Evolutionary conservation across 305 asterid genomes (phyloP).

Genomic region (Galium porrigens): DNA sequence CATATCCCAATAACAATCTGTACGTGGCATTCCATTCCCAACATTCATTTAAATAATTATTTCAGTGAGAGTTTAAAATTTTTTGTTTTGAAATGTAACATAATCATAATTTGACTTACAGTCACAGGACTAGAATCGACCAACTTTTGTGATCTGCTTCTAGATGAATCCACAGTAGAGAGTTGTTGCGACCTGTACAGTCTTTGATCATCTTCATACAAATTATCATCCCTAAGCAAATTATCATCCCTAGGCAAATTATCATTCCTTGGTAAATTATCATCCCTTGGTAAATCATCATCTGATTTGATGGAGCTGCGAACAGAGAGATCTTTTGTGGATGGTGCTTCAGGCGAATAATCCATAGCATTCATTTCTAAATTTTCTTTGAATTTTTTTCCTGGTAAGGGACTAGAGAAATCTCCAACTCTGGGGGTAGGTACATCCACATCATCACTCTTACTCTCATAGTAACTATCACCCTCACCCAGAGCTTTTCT

Average conservation of each 20-base stretch:
- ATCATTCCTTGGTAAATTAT: slow-evolving; percentile 25
- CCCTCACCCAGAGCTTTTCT: slow-evolving; percentile 52
- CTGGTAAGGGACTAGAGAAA: slow-evolving; percentile 42
- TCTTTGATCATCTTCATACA: slow-evolving; percentile 50
- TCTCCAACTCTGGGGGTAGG: slow-evolving; percentile 63
- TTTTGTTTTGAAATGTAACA: neutral
- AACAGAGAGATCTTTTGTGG: slow-evolving; percentile 37
- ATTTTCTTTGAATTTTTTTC: slow-evolving; percentile 59
- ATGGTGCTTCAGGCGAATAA: slow-evolving; percentile 66
- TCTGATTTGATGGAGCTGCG: slow-evolving; percentile 56
- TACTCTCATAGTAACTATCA: slow-evolving; percentile 73
- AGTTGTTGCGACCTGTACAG: slow-evolving; percentile 58
- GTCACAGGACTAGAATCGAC: slow-evolving; percentile 47
- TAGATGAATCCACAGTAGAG: slow-evolving; percentile 56
- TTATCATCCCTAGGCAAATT: slow-evolving; percentile 58
- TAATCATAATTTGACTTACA: slow-evolving; percentile 31
- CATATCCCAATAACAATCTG: neutral
- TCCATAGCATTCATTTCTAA: slow-evolving; percentile 28
- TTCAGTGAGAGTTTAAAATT: neutral
- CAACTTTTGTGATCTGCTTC: slow-evolving; percentile 51
- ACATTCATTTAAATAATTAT: neutral
- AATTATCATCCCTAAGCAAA: slow-evolving; percentile 45
- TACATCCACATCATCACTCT: slow-evolving; percentile 84
- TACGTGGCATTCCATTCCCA: neutral
- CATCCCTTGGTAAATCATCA: slow-evolving; percentile 50